A percentile compares a stretch with the other conserved stretches of the same genome.
phyloP scores from a whole-genome alignment of 345 rosid species.

The Linum lewisii region DNA sequence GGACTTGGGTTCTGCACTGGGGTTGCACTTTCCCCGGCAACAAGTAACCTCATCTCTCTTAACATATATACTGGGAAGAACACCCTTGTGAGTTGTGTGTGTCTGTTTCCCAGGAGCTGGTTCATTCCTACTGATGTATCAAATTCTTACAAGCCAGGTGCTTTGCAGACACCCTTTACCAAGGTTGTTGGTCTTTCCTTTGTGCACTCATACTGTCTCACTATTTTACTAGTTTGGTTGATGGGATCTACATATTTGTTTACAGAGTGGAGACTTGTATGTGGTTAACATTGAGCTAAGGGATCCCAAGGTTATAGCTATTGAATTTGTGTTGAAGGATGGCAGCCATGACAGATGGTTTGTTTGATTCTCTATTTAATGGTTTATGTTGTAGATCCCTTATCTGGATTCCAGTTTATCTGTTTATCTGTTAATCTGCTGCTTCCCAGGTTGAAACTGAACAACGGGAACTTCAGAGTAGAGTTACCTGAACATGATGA shows the following conservation, averaged over 20 bases:
- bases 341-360: conserved; percentile 48
- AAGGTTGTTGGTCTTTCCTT: conserved; percentile 16
- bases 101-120: conserved; percentile 32
- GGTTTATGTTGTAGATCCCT: conserved; percentile 2
- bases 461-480: conserved; percentile 44
- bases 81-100: no score
- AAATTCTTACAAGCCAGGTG: conserved; percentile 35
- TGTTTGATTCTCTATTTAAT: background rate
- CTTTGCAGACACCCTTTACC: conserved; percentile 47
- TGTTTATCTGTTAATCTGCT: no score
- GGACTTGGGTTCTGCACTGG: conserved; percentile 61
- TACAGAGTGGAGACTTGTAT: conserved; percentile 37
- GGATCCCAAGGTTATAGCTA: conserved; percentile 37
- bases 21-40: conserved; percentile 46
- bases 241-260: background rate
- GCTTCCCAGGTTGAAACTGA: conserved; percentile 38
- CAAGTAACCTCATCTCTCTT: conserved; percentile 19
- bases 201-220: background rate
- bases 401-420: conserved; percentile 7
- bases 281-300: conserved; percentile 38
- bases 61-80: background rate
- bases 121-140: conserved; percentile 37
- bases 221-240: background rate
- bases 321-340: conserved; percentile 58
- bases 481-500: conserved; percentile 43